A percentile compares a stretch with the other conserved stretches of the same genome.
Evolutionary conservation across 164 flowering plant species (phyloP).

Genomic region (Liriodendron chinense): DNA sequence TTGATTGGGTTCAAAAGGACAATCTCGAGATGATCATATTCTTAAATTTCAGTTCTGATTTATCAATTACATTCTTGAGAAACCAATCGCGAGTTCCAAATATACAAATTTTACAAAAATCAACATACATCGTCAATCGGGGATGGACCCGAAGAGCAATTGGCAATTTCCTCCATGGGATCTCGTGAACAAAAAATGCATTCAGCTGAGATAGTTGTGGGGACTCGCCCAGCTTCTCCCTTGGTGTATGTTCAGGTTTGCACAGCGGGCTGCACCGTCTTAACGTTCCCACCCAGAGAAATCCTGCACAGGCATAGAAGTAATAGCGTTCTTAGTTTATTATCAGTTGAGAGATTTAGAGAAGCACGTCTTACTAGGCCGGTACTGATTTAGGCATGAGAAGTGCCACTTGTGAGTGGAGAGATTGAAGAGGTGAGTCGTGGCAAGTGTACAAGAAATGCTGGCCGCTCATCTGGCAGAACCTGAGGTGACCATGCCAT

Average conservation of each 20-base stretch:
- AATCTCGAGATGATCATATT: not conserved
- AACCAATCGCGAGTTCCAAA: not conserved
- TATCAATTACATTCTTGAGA: not conserved
- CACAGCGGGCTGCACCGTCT: not conserved
- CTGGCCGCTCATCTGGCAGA: not conserved
- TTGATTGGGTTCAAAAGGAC: not conserved
- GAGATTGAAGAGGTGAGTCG: not conserved
- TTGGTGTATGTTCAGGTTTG: not conserved
- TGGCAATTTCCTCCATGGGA: not conserved
- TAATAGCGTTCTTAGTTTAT: not conserved
- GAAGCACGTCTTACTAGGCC: too few relatives aligned
- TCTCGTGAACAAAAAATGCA: not conserved
- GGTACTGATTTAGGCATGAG: not conserved
- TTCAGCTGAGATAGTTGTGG: not conserved
- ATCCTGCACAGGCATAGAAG: not conserved
- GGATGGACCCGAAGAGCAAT: not conserved
- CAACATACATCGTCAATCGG: not conserved
- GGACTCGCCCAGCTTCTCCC: not conserved
- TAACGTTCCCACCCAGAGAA: conserved; percentile 7
- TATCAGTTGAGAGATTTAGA: too few relatives aligned
- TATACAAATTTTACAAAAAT: not conserved
- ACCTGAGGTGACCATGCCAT: not conserved
- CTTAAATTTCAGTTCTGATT: not conserved
- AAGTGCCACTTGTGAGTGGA: not conserved
- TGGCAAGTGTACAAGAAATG: not conserved